A percentile compares a stretch with the other conserved stretches of the same genome.
phyloP scores from a whole-genome alignment of 306 rosid genomes.

The Potentilla sterilis region DNA sequence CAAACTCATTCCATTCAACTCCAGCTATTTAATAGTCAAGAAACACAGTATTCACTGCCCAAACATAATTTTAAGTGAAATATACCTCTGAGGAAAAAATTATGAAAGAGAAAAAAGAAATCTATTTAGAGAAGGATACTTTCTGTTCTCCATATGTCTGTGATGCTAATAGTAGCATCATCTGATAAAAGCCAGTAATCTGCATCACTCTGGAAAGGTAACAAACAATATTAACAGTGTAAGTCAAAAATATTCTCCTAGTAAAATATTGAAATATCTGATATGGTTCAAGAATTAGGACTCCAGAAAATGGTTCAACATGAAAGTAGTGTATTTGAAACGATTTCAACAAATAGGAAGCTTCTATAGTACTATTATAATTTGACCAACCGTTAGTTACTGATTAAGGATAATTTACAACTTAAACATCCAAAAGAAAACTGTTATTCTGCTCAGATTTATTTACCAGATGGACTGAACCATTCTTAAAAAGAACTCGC shows the following conservation, averaged over 20 bases:
- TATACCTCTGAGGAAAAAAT: background rate
- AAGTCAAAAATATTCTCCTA: background rate
- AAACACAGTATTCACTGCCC: conserved; percentile 21
- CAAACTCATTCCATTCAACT: conserved; percentile 73
- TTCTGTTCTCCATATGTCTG: conserved; percentile 94
- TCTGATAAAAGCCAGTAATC: conserved; percentile 98
- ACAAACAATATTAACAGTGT: conserved; percentile 3
- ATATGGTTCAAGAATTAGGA: background rate
- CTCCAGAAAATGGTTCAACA: background rate
- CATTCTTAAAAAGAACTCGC: too few species aligned
- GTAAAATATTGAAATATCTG: background rate
- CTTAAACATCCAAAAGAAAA: background rate
- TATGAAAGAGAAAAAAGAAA: background rate
- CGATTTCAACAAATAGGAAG: background rate
- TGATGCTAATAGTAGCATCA: conserved; percentile 79
- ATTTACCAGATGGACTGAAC: conserved; percentile 6
- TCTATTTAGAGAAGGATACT: conserved; percentile 48
- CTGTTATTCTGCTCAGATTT: background rate
- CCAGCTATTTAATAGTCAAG: conserved; percentile 56
- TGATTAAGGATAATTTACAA: background rate
- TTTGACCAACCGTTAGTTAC: background rate
- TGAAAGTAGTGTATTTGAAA: background rate
- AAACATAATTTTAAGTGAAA: background rate
- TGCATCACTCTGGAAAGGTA: conserved; percentile 62
- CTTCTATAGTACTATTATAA: background rate